Conservation (phyloP, 2,329 filamentous ascomycete species). For the Sphaerulina populicola region DNA sequence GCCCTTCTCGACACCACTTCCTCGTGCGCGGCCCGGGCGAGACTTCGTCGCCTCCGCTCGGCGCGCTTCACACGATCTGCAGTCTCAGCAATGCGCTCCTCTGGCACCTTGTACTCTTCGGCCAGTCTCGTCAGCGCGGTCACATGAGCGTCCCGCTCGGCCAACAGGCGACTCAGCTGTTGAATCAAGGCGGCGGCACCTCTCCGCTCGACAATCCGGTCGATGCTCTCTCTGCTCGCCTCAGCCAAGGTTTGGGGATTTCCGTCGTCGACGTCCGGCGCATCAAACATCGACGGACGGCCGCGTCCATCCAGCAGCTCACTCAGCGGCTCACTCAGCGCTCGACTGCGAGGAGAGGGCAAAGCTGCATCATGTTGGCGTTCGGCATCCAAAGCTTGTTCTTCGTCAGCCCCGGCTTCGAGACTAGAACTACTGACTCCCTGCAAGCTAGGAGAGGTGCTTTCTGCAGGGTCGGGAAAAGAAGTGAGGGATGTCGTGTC, state of each 20-base stretch:
- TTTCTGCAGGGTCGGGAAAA: conserved; percentile 28
- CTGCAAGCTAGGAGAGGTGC: conserved; percentile 14
- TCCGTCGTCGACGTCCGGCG: conserved; percentile 13
- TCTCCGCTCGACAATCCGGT: conserved; percentile 26
- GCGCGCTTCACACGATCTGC: conserved; percentile 25
- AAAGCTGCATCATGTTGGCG: neutral
- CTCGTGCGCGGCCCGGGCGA: conserved; percentile 19
- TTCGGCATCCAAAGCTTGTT: conserved; percentile 7
- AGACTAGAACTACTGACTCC: conserved; percentile 4
- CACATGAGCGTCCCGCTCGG: conserved; percentile 31
- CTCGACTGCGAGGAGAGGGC: neutral
- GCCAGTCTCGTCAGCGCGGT: conserved; percentile 29
- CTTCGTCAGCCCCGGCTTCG: conserved; percentile 3
- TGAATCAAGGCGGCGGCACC: conserved; percentile 28
- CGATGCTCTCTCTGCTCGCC: conserved; percentile 21
- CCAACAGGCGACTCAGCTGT: conserved; percentile 25
- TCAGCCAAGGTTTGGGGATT: conserved; percentile 26
- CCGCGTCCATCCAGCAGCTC: conserved; percentile 25
- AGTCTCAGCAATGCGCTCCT: conserved; percentile 24
- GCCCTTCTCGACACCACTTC: conserved; percentile 18
- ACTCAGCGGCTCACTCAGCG: conserved; percentile 19
- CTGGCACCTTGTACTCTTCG: conserved; percentile 30
- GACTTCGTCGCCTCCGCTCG: conserved; percentile 25
- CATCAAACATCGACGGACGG: conserved; percentile 30
- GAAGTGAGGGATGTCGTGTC: conserved; percentile 27